Evolutionary conservation across 345 rosid species (phyloP).

Genomic region (Firmiana major): DNA sequence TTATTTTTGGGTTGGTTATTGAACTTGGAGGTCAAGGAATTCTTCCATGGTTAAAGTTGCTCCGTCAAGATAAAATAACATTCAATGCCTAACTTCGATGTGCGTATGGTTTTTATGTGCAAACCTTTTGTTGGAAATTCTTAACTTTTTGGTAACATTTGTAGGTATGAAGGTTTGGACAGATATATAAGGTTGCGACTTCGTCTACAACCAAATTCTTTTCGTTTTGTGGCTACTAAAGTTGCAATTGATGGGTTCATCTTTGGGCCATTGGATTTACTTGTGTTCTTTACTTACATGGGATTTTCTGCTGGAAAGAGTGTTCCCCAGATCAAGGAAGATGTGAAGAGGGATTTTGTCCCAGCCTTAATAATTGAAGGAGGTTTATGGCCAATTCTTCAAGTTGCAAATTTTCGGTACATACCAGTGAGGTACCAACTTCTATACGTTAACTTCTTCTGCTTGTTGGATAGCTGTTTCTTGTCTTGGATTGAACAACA

Average conservation of each 20-base stretch:
- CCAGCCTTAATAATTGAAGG: constrained; percentile 34
- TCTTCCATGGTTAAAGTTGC: not conserved
- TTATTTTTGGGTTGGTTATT: not conserved
- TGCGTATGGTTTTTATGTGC: not conserved
- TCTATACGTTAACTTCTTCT: constrained; percentile 33
- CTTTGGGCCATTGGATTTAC: constrained; percentile 38
- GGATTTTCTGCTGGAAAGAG: constrained; percentile 40
- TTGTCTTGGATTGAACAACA: constrained; percentile 46
- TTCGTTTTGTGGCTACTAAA: constrained; percentile 31
- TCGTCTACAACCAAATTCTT: constrained; percentile 29
- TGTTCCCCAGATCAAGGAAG: constrained; percentile 26
- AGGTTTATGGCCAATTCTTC: constrained; percentile 34
- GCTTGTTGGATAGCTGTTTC: constrained; percentile 44
- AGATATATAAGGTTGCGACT: constrained; percentile 24
- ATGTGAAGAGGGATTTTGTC: constrained; percentile 34
- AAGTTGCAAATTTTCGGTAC: constrained; percentile 32
- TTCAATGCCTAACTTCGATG: not conserved
- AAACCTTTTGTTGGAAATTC: not conserved
- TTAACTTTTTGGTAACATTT: not conserved
- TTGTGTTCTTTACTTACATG: constrained; percentile 37
- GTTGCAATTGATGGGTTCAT: constrained; percentile 32
- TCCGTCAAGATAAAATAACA: not conserved
- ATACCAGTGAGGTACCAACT: constrained; percentile 40
- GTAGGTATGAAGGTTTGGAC: constrained; percentile 39
- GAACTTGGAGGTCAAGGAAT: not conserved